Conservation (phyloP, 192 early-diverging fungal species). For the Coemansia sp. region DNA sequence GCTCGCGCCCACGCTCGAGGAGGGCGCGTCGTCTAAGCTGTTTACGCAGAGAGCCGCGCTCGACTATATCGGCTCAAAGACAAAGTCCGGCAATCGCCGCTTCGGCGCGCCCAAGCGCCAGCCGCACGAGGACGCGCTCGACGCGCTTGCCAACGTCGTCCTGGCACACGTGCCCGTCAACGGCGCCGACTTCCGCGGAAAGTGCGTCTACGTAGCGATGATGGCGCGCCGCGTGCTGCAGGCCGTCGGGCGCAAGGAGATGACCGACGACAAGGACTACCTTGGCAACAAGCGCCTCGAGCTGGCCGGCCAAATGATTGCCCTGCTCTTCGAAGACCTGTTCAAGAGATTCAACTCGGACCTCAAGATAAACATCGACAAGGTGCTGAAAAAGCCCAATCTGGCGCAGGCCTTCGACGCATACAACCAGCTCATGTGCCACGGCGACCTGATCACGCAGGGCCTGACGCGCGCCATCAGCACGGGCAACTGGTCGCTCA, state of each 20-base stretch:
- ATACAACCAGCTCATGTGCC: slow-evolving; percentile 66
- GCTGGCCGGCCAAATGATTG: slow-evolving; percentile 92
- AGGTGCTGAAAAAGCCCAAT: slow-evolving; percentile 83
- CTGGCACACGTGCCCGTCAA: slow-evolving; percentile 89
- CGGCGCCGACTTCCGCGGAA: slow-evolving; percentile 82
- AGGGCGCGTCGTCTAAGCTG: slow-evolving; percentile 67
- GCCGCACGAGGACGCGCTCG: slow-evolving; percentile 79
- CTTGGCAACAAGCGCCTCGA: slow-evolving; percentile 98
- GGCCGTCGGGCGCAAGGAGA: slow-evolving; percentile 73
- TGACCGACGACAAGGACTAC: slow-evolving; percentile 96
- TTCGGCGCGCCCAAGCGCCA: slow-evolving; percentile 54
- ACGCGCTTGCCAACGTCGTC: slow-evolving; percentile 81
- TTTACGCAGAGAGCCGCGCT: slow-evolving; percentile 92
- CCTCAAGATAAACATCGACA: slow-evolving; percentile 89
- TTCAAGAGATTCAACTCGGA: slow-evolving; percentile 91
- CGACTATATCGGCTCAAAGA: slow-evolving; percentile 78
- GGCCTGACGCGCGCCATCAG: slow-evolving; percentile 92
- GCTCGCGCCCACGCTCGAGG: slow-evolving; percentile 85
- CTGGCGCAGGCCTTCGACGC: slow-evolving; percentile 87
- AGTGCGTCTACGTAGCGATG: slow-evolving; percentile 88
- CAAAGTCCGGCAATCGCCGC: slow-evolving; percentile 63
- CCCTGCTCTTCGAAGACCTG: slow-evolving; percentile 94
- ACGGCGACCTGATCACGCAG: slow-evolving; percentile 82
- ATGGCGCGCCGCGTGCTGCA: slow-evolving; percentile 91
- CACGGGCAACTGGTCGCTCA: slow-evolving; percentile 97